phyloP scores from a whole-genome alignment of 140 eudicot species.

The Oenanthe javanica region DNA sequence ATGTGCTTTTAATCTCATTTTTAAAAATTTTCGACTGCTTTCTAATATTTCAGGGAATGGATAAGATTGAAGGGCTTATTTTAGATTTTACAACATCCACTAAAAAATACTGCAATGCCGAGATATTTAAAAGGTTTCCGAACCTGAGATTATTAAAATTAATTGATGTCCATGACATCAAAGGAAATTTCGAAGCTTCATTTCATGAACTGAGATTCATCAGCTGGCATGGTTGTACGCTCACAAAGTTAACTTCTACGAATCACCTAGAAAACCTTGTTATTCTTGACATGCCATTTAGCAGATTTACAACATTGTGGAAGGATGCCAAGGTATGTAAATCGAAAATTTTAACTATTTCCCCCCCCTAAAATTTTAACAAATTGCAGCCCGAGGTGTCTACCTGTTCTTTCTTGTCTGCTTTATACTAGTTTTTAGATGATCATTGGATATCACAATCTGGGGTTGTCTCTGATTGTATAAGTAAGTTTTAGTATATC shows the following conservation, averaged over 20 bases:
- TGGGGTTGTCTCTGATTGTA: too few species aligned
- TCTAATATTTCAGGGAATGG: background rate
- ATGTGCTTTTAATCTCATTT: too few species aligned
- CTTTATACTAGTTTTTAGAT: too few species aligned
- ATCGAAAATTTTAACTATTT: too few species aligned
- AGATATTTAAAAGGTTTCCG: background rate
- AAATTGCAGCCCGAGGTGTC: too few species aligned
- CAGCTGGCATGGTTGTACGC: background rate
- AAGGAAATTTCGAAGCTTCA: background rate
- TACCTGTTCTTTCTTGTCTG: too few species aligned
- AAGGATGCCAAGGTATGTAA: background rate
- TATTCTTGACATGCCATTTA: background rate
- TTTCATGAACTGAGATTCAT: background rate
- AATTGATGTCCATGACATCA: background rate
- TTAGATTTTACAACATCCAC: background rate
- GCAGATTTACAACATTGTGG: background rate
- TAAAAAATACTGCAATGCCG: background rate
- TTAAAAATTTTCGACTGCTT: too few species aligned
- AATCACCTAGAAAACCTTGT: background rate
- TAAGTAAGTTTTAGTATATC: too few species aligned
- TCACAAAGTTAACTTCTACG: background rate
- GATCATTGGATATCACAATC: too few species aligned
- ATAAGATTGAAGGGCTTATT: background rate
- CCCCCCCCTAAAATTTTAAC: too few species aligned
- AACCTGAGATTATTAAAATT: background rate